Conservation (phyloP, 2,329 filamentous ascomycete genomes). For the Thelonectria rubi region DNA sequence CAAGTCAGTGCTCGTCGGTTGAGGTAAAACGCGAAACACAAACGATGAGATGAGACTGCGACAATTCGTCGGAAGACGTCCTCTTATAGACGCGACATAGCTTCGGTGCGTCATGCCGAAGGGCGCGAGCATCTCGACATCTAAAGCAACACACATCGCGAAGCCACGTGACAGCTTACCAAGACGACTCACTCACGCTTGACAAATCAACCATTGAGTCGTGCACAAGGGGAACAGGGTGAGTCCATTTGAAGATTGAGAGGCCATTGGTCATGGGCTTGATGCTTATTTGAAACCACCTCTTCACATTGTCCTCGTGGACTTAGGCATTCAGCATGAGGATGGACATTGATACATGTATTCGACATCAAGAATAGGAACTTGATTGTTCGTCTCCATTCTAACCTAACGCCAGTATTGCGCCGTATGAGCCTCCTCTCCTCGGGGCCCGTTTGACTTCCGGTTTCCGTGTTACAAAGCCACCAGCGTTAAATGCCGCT, state of each 20-base stretch:
- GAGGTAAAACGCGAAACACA: neutral
- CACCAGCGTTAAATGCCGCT: constrained; percentile 28
- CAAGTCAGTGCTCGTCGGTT: neutral
- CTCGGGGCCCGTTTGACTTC: constrained; percentile 17
- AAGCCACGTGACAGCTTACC: constrained; percentile 40
- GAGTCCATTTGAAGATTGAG: too few relatives aligned
- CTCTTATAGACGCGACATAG: constrained; percentile 16
- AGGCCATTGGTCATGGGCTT: too few relatives aligned
- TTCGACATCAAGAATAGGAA: constrained; percentile 24
- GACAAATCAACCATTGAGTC: constrained; percentile 3
- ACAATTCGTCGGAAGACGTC: neutral
- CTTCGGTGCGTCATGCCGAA: constrained; percentile 31
- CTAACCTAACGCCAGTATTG: constrained; percentile 43
- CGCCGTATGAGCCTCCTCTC: constrained; percentile 24
- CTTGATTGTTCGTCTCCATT: constrained; percentile 27
- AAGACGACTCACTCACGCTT: neutral
- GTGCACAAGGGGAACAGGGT: too few relatives aligned
- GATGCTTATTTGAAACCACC: too few relatives aligned
- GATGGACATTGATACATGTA: constrained; percentile 30
- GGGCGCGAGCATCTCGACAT: constrained; percentile 38
- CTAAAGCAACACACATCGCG: constrained; percentile 44
- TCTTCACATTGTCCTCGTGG: neutral
- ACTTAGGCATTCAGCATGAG: neutral
- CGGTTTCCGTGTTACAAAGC: constrained; percentile 35
- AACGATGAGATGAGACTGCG: neutral